Evolutionary conservation across 2,329 filamentous ascomycete species (phyloP).

Genomic region (Aspergillus ruber): DNA sequence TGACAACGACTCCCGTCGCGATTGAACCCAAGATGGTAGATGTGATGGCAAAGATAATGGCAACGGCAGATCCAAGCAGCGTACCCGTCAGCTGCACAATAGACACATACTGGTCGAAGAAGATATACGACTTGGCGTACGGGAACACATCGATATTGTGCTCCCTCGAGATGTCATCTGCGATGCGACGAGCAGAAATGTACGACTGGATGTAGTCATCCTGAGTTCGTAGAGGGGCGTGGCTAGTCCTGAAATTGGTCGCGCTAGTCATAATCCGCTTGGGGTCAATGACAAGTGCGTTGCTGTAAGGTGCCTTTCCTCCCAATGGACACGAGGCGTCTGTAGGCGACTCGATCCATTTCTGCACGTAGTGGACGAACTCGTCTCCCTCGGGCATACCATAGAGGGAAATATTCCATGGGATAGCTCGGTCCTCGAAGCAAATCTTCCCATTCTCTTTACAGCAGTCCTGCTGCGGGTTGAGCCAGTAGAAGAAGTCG

Average conservation of each 20-base stretch:
- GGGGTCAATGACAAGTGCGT: constrained; percentile 72
- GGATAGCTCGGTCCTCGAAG: constrained; percentile 67
- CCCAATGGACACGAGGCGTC: constrained; percentile 80
- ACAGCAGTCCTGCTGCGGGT: constrained; percentile 74
- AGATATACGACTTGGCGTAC: constrained; percentile 97
- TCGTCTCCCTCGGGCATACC: constrained; percentile 94
- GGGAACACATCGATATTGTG: constrained; percentile 84
- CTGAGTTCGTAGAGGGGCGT: constrained; percentile 80
- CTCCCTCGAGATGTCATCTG: constrained; percentile 62
- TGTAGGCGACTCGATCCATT: constrained; percentile 75
- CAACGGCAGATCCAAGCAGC: constrained; percentile 75
- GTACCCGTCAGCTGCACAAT: constrained; percentile 75
- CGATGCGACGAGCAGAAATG: constrained; percentile 79
- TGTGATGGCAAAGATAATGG: constrained; percentile 76
- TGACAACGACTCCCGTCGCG: constrained; percentile 73
- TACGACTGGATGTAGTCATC: constrained; percentile 91
- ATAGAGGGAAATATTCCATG: constrained; percentile 81
- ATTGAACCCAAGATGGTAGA: constrained; percentile 76
- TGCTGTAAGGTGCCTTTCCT: constrained; percentile 78
- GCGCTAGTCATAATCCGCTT: constrained; percentile 64
- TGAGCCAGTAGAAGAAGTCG: constrained; percentile 95
- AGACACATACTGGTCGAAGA: constrained; percentile 92
- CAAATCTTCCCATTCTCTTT: constrained; percentile 65
- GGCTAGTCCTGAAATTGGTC: constrained; percentile 85
- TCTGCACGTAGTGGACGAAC: constrained; percentile 77